Evolutionary conservation across 768 basidiomycete species (phyloP), one percentile per base, ranked within the genome.

Genomic region (Panaeolus cyanescens): DNA sequence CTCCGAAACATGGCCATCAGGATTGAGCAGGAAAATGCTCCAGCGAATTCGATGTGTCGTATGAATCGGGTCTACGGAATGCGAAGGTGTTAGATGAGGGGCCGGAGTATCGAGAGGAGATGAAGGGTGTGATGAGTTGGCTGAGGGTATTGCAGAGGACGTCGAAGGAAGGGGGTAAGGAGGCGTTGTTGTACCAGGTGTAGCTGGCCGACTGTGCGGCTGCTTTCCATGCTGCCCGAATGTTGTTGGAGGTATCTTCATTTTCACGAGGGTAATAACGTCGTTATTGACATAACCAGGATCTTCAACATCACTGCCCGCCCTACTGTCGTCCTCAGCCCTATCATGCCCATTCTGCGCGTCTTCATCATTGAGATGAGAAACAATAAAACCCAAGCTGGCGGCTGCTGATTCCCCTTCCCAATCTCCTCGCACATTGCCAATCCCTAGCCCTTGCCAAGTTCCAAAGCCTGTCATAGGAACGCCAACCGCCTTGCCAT

Each of bases 1-100:
- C 73, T 98, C 95, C 8, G 94, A 96, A 2, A 88, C 89, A 71
- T 98, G 96, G 0, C 95, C 95, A 70, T 98, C 96, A 6, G 82
- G 80, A 71, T 98, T 99, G 64, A 81, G 81, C 69, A 96, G 90
- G 56, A 88, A 78, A 63, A 93, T 90, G 15, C 72, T 84, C 92
- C 92, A 93, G 36, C 89, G 84, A 66, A 98, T 83, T 54, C 91
- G 88, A 75, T 99, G 93, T 2, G 80, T 80, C 20, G 95, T 80
- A 19, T 77, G 75, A 58, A 96, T 86, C 0, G 95, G 95, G 61
- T 92, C 90, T 32, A 92, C 79, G 5, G 78, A 59, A 62, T 95
- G 93, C 0, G 90, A 86, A 0, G 94, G 91, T 5, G 89, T 50
- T 37, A 55, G 50, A 39, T 31, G 62, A 10, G 32, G 80, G 83